Percentiles rank a stretch among this genome's conserved stretches.
These are phyloP conservation scores for Aspergillus hancockii DNA, from an alignment of 495 filamentous ascomycete species.

Conservation along the genomic window DNA sequence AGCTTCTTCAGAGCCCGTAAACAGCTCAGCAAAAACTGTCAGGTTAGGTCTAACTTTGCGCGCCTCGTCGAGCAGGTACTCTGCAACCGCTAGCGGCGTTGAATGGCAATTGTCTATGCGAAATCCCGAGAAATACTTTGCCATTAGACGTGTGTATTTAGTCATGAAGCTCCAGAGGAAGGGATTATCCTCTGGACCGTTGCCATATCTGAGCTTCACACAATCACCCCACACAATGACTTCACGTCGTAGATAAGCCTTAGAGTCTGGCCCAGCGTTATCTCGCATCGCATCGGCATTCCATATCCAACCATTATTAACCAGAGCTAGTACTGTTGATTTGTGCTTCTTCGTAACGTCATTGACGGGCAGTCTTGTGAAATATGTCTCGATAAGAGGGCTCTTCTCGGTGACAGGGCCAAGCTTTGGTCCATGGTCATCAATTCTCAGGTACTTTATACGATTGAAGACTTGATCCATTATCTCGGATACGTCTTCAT, in stretches of 20 bases:
- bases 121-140: constrained; percentile 93
- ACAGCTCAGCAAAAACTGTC: constrained; percentile 92
- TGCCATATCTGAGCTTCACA: constrained; percentile 93
- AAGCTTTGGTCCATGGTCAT: constrained; percentile 85
- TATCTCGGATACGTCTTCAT: constrained; percentile 77
- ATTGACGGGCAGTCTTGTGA: constrained; percentile 85
- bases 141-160: constrained; percentile 87
- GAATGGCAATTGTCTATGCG: constrained; percentile 99
- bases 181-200: constrained; percentile 77
- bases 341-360: constrained; percentile 75
- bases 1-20: constrained; percentile 92
- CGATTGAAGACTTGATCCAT: constrained; percentile 91
- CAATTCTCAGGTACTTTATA: constrained; percentile 87
- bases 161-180: constrained; percentile 97
- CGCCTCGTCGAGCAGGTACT: constrained; percentile 91
- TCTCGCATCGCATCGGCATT: constrained; percentile 90
- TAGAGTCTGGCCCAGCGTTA: constrained; percentile 85
- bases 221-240: constrained; percentile 99
- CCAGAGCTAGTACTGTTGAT: constrained; percentile 75
- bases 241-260: constrained; percentile 87
- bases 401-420: constrained; percentile 74
- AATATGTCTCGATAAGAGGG: constrained; percentile 93
- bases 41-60: constrained; percentile 84
- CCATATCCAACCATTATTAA: constrained; percentile 99
- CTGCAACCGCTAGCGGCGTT: constrained; percentile 88